phyloP scores from a whole-genome alignment of 2,329 filamentous ascomycete species.

The Trichoderma asperellum region DNA sequence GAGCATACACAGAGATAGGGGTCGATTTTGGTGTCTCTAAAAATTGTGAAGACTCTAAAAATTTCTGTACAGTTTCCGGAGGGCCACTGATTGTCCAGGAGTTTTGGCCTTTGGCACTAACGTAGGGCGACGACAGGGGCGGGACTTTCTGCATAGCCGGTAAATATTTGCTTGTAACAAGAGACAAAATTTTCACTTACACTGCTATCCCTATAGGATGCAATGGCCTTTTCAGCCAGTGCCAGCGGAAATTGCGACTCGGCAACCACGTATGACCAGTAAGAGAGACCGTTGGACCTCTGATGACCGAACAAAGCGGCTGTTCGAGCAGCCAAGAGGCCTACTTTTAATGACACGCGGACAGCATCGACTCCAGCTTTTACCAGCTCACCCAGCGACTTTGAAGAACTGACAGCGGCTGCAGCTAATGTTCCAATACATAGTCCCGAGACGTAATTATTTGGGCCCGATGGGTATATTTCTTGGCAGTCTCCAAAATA shows the following conservation, averaged over 20 bases:
- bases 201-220: neutral
- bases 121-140: conserved; percentile 15
- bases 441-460: conserved; percentile 15
- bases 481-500: conserved; percentile 17
- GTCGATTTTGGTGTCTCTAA: neutral
- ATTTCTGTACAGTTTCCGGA: conserved; percentile 11
- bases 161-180: neutral
- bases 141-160: conserved; percentile 1
- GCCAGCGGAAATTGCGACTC: conserved; percentile 12
- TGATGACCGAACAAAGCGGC: conserved; percentile 20
- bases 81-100: conserved; percentile 23
- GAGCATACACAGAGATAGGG: conserved; percentile 9
- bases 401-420: conserved; percentile 26
- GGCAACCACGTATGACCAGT: conserved; percentile 24
- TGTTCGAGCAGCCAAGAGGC: conserved; percentile 17
- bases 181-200: neutral
- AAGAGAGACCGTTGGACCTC: neutral
- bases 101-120: conserved; percentile 20
- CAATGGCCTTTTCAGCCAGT: conserved; percentile 12
- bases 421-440: conserved; percentile 26
- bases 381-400: conserved; percentile 19
- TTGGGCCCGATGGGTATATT: conserved; percentile 8
- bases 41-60: neutral
- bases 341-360: conserved; percentile 20
- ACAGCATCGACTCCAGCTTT: conserved; percentile 22